These are phyloP conservation scores for Acacia concinna DNA, from an alignment of 331 rosid genomes.

Conservation along the genomic window DNA sequence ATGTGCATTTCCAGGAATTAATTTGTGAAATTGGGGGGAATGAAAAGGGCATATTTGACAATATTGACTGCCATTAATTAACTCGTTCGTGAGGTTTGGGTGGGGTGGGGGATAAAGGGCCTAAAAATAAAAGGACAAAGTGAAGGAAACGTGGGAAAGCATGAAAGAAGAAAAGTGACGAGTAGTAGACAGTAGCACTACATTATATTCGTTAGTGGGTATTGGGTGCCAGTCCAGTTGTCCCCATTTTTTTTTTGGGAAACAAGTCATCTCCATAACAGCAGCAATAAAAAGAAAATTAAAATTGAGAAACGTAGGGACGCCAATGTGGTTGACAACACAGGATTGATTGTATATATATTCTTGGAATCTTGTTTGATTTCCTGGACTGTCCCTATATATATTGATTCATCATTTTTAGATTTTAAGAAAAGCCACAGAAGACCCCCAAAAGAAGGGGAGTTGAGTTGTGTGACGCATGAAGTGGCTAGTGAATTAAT, in stretches of 20 bases:
- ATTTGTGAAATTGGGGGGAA: neutral
- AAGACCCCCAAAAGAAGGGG: neutral
- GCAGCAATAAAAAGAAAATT: neutral
- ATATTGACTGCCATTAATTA: neutral
- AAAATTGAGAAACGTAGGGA: neutral
- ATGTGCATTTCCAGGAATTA: neutral
- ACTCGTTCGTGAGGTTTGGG: neutral
- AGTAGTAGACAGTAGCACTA: too few species aligned
- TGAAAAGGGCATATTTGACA: neutral
- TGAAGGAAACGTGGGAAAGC: neutral
- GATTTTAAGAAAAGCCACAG: neutral
- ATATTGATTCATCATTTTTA: neutral
- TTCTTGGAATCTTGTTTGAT: neutral
- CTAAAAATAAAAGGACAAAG: neutral
- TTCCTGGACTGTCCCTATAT: neutral
- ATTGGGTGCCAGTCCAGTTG: neutral
- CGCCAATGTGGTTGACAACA: neutral
- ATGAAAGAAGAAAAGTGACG: neutral
- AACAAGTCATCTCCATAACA: neutral
- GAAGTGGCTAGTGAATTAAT: neutral
- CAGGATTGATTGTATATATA: neutral
- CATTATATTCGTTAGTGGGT: neutral
- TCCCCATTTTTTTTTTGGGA: too few species aligned
- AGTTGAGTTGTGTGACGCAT: neutral
- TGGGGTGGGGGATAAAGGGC: neutral